Evolutionary conservation across 192 early-diverging fungal genomes (phyloP).

Genomic region (Coemansia furcata): DNA sequence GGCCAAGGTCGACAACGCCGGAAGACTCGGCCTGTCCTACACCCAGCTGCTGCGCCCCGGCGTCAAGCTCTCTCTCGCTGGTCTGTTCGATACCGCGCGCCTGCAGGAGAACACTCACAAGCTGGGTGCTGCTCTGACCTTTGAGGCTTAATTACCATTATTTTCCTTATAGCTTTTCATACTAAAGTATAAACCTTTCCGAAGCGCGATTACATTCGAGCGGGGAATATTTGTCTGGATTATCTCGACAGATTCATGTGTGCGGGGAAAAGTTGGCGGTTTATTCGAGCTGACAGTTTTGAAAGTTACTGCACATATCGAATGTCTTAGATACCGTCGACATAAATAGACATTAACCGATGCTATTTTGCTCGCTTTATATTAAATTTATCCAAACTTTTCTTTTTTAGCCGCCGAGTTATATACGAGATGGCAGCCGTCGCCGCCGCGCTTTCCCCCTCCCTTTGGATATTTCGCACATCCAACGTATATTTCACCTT

Average conservation of each 20-base stretch:
- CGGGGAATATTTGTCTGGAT: background rate
- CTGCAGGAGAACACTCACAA: conserved; percentile 93
- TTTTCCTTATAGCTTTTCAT: background rate
- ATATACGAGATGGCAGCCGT: background rate
- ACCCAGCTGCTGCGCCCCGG: conserved; percentile 90
- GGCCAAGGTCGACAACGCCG: conserved; percentile 80
- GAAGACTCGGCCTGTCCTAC: conserved; percentile 90
- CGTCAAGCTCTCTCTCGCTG: conserved; percentile 91
- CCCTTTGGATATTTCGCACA: background rate
- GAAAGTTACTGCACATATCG: background rate
- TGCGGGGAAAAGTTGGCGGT: background rate
- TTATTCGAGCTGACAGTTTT: background rate
- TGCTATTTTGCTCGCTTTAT: background rate
- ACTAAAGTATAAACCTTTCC: background rate
- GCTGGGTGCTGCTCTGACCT: conserved; percentile 85
- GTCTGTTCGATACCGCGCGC: conserved; percentile 90
- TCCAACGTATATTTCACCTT: background rate
- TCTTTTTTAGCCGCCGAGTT: background rate
- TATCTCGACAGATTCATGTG: background rate
- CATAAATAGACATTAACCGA: background rate
- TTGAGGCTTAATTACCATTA: conserved; percentile 73
- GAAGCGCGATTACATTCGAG: background rate
- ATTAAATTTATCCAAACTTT: background rate
- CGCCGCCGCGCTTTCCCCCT: background rate
- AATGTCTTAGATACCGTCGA: background rate